Evolutionary conservation across 768 basidiomycete species (phyloP), one percentile per base, ranked within the genome.

Genomic region (Antrodiella citrinella): DNA sequence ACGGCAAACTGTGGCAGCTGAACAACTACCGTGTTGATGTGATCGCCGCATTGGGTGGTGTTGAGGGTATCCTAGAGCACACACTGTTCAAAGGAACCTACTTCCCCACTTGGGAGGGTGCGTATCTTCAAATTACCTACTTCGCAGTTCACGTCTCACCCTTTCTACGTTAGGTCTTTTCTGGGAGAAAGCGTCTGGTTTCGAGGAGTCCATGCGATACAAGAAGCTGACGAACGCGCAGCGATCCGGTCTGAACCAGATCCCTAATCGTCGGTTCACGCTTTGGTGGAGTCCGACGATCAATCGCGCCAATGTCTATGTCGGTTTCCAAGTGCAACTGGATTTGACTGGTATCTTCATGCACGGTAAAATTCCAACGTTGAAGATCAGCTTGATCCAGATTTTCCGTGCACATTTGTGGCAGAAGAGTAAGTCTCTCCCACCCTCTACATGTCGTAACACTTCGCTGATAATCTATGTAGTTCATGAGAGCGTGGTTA

Each of bases 361-460:
- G 86, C 94, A 96, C 69, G 95, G 95, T 60, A 97, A 99, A 73
- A 95, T 97, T 55, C 93, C 93, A 11, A 96, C 94, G 2, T 72
- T 97, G 57, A 97, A 98, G 74, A 99, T 99, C 72, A 93, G 90
- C 69, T 82, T 98, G 72, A 99, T 99, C 59, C 96, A 98, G 63
- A 96, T 99, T 61, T 98, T 99, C 91, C 90, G 96, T 74, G 96
- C 96, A 39, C 96, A 99, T 68, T 80, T 99, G 72, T 98, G 96
- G 96, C 96, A 99, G 72, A 97, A 99, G 74, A 97, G 94, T 84
- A 66, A 67, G 86, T 81, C 56, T 50, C 53, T 57, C 46, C 4
- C 45, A 62, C 49, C 41, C 59, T 45, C 61, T 62, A 61, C 54
- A 57, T 55, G 44, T 44, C 47, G 20, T 52, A 26, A 1, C 49